phyloP scores from a whole-genome alignment of 106 monocot genomes.

The Alisma plantagoaquatica region DNA sequence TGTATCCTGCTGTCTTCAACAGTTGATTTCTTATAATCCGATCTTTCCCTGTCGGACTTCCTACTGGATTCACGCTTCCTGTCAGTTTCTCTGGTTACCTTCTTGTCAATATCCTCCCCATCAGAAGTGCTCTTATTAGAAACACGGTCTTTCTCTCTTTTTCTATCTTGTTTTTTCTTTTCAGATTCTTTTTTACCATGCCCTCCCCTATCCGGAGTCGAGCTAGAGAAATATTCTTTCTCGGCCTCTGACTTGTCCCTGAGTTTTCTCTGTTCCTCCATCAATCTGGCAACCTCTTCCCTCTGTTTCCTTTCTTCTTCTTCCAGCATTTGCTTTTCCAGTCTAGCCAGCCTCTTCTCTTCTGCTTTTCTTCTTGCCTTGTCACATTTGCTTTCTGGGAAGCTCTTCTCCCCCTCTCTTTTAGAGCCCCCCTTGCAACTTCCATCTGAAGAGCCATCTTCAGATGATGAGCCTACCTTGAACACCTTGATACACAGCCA shows the following conservation, averaged over 20 bases:
- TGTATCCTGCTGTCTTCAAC: conserved; percentile 24
- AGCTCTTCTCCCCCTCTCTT: conserved; percentile 38
- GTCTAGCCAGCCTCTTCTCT: conserved; percentile 75
- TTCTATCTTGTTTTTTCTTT: conserved; percentile 47
- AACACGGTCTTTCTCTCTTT: conserved; percentile 50
- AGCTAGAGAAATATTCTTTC: conserved; percentile 26
- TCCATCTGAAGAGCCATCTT: conserved; percentile 28
- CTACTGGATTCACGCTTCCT: conserved; percentile 49
- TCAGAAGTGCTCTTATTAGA: conserved; percentile 82
- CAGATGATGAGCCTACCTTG: conserved; percentile 20
- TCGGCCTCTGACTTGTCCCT: conserved; percentile 70
- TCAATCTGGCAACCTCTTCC: conserved; percentile 83
- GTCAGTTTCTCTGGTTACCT: conserved; percentile 37
- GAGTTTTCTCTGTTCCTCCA: conserved; percentile 75
- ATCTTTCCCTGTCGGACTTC: conserved; percentile 48
- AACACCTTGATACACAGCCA: conserved; percentile 40
- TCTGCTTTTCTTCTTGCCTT: conserved; percentile 88
- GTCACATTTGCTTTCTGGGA: conserved; percentile 56
- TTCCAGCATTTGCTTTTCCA: conserved; percentile 89
- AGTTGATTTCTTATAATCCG: conserved; percentile 10
- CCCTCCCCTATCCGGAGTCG: conserved; percentile 19
- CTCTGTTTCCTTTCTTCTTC: conserved; percentile 94
- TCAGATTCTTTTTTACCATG: conserved; percentile 40
- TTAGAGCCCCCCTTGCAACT: conserved; percentile 33
- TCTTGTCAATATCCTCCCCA: conserved; percentile 59